Evolutionary conservation across 306 rosid species (phyloP).

Genomic region (Citrullus colocynthis): DNA sequence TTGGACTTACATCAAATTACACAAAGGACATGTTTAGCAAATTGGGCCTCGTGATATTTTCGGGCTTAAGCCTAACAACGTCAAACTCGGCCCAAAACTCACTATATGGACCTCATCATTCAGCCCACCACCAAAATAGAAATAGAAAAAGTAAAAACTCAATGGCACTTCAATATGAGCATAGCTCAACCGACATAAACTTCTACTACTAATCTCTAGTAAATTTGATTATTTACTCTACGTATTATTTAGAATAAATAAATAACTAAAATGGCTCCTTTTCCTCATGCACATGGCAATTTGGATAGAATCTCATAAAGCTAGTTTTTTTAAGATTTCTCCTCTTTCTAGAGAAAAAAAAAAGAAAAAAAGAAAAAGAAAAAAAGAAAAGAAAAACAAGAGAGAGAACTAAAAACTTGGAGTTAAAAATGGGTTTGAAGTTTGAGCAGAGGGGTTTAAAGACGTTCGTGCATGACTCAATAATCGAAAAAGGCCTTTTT

Average conservation of each 20-base stretch:
- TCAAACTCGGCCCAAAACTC: neutral
- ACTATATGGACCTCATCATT: neutral
- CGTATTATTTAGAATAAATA: too few relatives aligned
- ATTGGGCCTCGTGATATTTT: neutral
- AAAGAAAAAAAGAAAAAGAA: neutral
- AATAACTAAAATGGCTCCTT: neutral
- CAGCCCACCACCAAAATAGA: neutral
- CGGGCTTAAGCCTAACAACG: neutral
- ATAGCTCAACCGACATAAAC: too few relatives aligned
- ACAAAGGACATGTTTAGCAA: neutral
- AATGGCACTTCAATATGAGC: too few relatives aligned
- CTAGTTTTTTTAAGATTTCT: neutral
- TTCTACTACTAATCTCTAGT: too few relatives aligned
- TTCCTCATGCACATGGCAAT: neutral
- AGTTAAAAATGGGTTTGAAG: neutral
- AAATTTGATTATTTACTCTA: too few relatives aligned
- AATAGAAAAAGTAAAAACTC: neutral
- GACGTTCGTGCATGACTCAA: conserved; percentile 68
- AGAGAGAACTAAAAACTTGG: neutral
- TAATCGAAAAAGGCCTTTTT: conserved; percentile 11
- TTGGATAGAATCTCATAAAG: neutral
- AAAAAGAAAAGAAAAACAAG: too few relatives aligned
- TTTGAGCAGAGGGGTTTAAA: neutral
- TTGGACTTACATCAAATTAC: neutral
- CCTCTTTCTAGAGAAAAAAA: neutral